Base-by-base conservation (phyloP, 129 eudicot species). In the Tagetes patula region DNA sequence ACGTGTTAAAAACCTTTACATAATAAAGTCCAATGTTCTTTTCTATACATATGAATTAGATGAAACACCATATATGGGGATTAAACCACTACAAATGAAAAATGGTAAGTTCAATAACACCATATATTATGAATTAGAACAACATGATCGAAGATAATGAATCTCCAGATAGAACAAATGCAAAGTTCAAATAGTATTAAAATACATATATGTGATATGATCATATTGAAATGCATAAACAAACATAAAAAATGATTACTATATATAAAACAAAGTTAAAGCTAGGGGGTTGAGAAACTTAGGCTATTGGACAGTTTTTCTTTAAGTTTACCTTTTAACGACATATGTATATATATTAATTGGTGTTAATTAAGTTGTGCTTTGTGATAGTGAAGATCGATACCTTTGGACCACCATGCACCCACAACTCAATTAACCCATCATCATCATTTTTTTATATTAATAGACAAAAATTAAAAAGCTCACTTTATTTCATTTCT, bases 391-490 rank as follows among this genome's bases (percentile, higher is more conserved):
- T 75, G 56, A 55, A 75, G 80, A 67, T 75, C 67, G 74, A 76
- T 76, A 68, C 80, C 39, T 54, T 12, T 54, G 80, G 80, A 67
- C 80, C 80, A 75, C 79, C 72, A 74, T 47, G 46, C 58, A 72
- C 78, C 78, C 63, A 65, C 46, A 70, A 45, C 50, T 20, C 27
- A 20, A 20, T 20, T 20, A 20, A 20, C 27, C 27, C 27, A 20
- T 20, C 27, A 20, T 20, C 27, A 20, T 20, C 27, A 20, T 20
- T 20, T 20, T 20, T 20, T 20, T 20, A 20, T 20, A 20, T 20
- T 20, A 20, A 20, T 20, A 20, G 27, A 20, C 27, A 20, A 20
- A 20, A 20, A 20, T 20, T 20, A 20, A 20, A 20, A 20, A 20
- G 27, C 27, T 20, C 27, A 20, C 27, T 20, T 20, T 20, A 20